Base-by-base conservation (phyloP, 2,329 filamentous ascomycete species). In the Talaromyces albobiverticillius region DNA sequence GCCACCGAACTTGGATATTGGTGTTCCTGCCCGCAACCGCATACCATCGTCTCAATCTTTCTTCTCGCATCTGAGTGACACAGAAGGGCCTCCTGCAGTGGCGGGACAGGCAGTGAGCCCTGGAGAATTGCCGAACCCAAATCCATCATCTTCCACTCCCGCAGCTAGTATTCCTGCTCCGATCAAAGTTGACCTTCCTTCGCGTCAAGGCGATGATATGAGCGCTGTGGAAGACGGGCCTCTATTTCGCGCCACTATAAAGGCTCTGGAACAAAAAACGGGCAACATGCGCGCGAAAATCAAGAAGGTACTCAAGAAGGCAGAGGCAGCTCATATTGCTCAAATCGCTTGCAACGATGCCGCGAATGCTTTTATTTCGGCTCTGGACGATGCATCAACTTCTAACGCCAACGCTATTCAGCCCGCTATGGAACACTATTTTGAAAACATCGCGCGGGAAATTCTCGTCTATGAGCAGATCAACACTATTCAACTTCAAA, bases 371-470 rank as follows among this genome's bases (percentile, higher is more conserved):
- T 95, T 99, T 63, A 86, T 95, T 68, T 89, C 93, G 13, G 87
- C 93, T 4, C 77, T 99, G 29, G 85, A 87, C 58, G 94, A 97
- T 66, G 90, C 91, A 0, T 91, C 92, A 1, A 85, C 84, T 0
- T 95, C 92, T 11, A 97, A 97, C 67, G 89, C 91, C 46, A 96
- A 95, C 65, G 94, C 93, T 0, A 92, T 99, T n/a, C 90, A 95
- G 66, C 95, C 94, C 14, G 94, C 93, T 4, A 81, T 99, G 56
- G 94, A 99, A 59, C 92, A 99, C 71, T 99, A 99, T 69, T 99
- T 97, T 65, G 92, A 97, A 72, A 95, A 92, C 65, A 97, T 96
- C 61, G 92, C 93, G 3, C 86, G 87, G 57, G 90, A 97, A 67
- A 96, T 99, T 43, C 75, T 96, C 34, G 72, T 77, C 0, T 97